phyloP scores from a whole-genome alignment of 345 rosid genomes.

The Leavenworthia alabamica region DNA sequence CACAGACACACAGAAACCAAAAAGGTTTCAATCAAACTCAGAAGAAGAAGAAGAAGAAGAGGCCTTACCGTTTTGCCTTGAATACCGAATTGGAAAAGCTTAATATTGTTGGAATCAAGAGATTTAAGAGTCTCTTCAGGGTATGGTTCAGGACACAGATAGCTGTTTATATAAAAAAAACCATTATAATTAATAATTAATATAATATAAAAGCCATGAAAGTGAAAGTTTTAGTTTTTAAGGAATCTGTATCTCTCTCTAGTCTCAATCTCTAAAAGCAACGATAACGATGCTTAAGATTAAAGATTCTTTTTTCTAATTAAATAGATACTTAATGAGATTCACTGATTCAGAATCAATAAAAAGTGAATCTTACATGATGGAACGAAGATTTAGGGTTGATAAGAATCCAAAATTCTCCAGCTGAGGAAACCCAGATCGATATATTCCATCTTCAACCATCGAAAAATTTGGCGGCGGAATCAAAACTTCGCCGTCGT shows the following conservation, averaged over 20 bases:
- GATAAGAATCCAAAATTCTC: constrained; percentile 51
- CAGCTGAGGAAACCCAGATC: constrained; percentile 64
- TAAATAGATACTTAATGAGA: no score
- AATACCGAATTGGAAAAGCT: constrained; percentile 69
- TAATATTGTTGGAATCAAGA: constrained; percentile 46
- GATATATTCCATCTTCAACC: constrained; percentile 76
- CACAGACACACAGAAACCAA: no score
- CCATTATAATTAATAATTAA: no score
- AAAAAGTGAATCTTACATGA: constrained; percentile 45
- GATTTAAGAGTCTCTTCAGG: constrained; percentile 61
- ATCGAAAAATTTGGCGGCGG: constrained; percentile 72
- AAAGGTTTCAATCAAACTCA: not conserved
- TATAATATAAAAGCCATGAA: not conserved
- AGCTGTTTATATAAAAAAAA: constrained; percentile 43
- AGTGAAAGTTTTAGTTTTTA: not conserved
- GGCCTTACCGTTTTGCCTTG: constrained; percentile 68
- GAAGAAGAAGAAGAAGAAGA: not conserved
- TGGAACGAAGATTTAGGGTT: constrained; percentile 68
- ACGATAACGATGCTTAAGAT: no score
- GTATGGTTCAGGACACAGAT: constrained; percentile 75
- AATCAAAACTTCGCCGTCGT: constrained; percentile 26
- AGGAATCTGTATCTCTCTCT: not conserved
- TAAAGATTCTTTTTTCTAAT: no score
- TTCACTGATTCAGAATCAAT: not conserved
- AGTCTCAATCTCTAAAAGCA: no score